Evolutionary conservation across 192 early-diverging fungal genomes (phyloP), one percentile per base, ranked within the genome.

Genomic region (Backusella liffmaniae): DNA sequence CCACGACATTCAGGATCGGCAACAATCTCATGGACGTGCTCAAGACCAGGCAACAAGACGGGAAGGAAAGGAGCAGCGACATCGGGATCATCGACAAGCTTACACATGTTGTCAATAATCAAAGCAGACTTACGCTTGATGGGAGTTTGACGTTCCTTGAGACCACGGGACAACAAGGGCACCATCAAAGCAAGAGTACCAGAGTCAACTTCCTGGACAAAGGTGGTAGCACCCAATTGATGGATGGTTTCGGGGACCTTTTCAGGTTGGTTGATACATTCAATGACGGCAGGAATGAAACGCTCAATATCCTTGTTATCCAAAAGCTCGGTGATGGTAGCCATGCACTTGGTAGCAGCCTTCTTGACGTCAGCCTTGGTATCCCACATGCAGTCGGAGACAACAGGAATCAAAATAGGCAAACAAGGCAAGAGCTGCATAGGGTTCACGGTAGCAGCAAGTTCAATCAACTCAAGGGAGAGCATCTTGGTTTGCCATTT

Each of bases 81-180:
- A 76, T 88, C 86, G 62, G 94, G 92, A 87, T 94, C 88, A 83
- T 94, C 92, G 73, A 95, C 92, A 46, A 95, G 86, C 84, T 94
- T 95, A 84, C 91, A 94, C 94, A 95, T 95, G 90, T 95, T 95
- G 86, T 94, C 92, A 77, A 95, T 92, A 80, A 95, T 94, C 77
- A 95, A 88, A 59, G 90, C 89, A 75, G 89, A 86, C 82, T 91
- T 90, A 85, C 94, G 92, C 72, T 91, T 85, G 73, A 94, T 90
- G 70, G 90, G 85, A 70, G 88, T 90, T 70, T 83, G 82, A 73
- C 92, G 86, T 85, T 94, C 92, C 59, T 84, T 80, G 39, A 91
- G 79, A 84, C 88, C 92, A 91, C 92, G 92, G 72, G 81, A 78
- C 76, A 94, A 83, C 32, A 94, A 80, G 21, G 93, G 93, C 44